phyloP scores from a whole-genome alignment of 148 eudicot genomes.

The Selenicereus undatus region DNA sequence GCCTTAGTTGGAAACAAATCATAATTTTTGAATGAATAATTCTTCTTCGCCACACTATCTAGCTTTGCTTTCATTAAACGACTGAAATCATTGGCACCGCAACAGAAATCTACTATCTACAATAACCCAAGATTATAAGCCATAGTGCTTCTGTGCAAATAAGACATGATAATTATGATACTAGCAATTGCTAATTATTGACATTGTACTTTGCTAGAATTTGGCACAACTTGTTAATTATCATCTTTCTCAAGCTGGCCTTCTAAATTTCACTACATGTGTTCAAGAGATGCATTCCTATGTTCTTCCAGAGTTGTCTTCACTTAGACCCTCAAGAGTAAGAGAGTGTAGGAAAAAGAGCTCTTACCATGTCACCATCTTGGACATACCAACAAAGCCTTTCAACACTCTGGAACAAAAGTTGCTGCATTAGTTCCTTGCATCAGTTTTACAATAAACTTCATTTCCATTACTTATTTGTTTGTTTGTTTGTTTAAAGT shows the following conservation, averaged over 20 bases:
- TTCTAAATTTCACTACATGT: background rate
- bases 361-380: constrained; percentile 62
- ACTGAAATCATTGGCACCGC: constrained; percentile 79
- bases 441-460: background rate
- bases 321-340: background rate
- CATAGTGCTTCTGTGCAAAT: background rate
- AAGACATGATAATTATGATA: background rate
- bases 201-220: background rate
- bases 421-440: constrained; percentile 21
- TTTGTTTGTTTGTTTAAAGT: background rate
- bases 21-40: constrained; percentile 48
- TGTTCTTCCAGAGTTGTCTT: background rate
- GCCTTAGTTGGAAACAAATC: constrained; percentile 62
- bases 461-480: background rate
- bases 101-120: constrained; percentile 76
- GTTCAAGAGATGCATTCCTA: background rate
- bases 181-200: background rate
- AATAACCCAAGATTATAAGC: constrained; percentile 2
- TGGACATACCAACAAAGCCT: constrained; percentile 56
- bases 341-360: background rate
- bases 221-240: background rate
- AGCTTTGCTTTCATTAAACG: constrained; percentile 59
- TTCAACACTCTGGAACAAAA: constrained; percentile 48
- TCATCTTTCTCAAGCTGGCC: background rate
- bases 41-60: constrained; percentile 45